phyloP scores from a whole-genome alignment of 2,329 filamentous ascomycete species.

The Arthroderma sp. region DNA sequence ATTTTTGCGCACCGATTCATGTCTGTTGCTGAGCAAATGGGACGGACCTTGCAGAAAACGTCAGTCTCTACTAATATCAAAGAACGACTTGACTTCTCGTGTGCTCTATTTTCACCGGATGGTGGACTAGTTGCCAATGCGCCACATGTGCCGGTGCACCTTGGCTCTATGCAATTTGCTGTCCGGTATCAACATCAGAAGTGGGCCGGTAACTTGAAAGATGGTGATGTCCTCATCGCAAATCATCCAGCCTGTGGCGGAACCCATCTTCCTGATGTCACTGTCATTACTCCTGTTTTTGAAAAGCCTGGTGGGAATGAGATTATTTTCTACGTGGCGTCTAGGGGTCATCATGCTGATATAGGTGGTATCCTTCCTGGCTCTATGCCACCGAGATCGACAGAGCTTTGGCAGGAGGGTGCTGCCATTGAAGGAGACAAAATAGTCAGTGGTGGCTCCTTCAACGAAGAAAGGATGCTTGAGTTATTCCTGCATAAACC shows the following conservation, averaged over 20 bases:
- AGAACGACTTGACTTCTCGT: constrained; percentile 64
- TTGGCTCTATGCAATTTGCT: constrained; percentile 69
- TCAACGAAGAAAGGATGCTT: constrained; percentile 60
- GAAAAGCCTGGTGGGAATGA: constrained; percentile 40
- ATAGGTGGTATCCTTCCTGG: constrained; percentile 67
- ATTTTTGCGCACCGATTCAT: constrained; percentile 76
- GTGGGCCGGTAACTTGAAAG: constrained; percentile 64
- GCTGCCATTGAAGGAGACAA: constrained; percentile 49
- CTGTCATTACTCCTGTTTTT: constrained; percentile 61
- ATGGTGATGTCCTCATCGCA: constrained; percentile 68
- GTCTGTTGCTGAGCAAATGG: constrained; percentile 79
- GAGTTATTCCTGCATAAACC: constrained; percentile 58
- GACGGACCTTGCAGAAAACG: constrained; percentile 63
- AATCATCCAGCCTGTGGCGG: constrained; percentile 78
- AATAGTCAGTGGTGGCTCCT: constrained; percentile 56
- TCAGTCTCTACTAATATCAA: constrained; percentile 70
- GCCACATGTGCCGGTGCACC: constrained; percentile 64
- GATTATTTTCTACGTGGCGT: constrained; percentile 64
- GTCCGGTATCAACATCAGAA: constrained; percentile 63
- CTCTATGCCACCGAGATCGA: constrained; percentile 64
- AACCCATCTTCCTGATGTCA: constrained; percentile 74
- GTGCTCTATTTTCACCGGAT: constrained; percentile 58
- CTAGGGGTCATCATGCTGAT: constrained; percentile 59
- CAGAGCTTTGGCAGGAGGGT: constrained; percentile 52
- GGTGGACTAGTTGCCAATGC: constrained; percentile 64